Evolutionary conservation across 2,329 filamentous ascomycete species (phyloP), one percentile per base, ranked within the genome.

Genomic region (Raffaelea arxii): DNA sequence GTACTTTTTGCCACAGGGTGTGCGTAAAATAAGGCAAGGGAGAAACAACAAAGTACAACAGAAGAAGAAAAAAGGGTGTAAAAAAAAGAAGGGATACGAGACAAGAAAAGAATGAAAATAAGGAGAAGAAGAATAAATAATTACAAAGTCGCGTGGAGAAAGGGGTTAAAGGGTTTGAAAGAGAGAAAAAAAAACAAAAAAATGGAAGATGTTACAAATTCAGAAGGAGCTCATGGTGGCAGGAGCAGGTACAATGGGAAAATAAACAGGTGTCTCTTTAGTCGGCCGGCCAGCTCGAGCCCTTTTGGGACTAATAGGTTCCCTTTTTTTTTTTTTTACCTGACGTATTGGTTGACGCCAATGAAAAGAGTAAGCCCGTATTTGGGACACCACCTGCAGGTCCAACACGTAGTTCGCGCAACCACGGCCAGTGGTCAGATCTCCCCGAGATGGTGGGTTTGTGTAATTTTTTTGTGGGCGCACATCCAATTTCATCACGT

Each of bases 261-360:
- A 55, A 53, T 51, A 53, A 54, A 55, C 53, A 55, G 53, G 53
- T 55, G 53, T 51, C 53, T 53, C 50, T 44, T 50, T 41, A 25
- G 18, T 30, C 43, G 43, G 43, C 30, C 49, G 25, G n/a, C n/a
- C n/a, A n/a, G n/a, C n/a, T n/a, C n/a, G n/a, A 42, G 38, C 35
- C 39, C 45, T 23, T 41, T 41, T 39, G 18, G 37, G 9, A 11
- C 24, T 21, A 39, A n/a, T 36, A 18, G 32, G 32, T 36, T 30
- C 19, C 23, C 19, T 43, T 32, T 36, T 25, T 44, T 44, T 44
- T 36, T 25, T 44, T 30, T 30, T 16, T 14, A 41, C n/a, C n/a
- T n/a, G n/a, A n/a, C n/a, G n/a, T n/a, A n/a, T n/a, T n/a, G n/a
- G n/a, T n/a, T n/a, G n/a, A n/a, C n/a, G n/a, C n/a, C n/a, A n/a